Conservation (phyloP, 1,284 basidiomycete species). For the Cutaneotrichosporon sp. region DNA sequence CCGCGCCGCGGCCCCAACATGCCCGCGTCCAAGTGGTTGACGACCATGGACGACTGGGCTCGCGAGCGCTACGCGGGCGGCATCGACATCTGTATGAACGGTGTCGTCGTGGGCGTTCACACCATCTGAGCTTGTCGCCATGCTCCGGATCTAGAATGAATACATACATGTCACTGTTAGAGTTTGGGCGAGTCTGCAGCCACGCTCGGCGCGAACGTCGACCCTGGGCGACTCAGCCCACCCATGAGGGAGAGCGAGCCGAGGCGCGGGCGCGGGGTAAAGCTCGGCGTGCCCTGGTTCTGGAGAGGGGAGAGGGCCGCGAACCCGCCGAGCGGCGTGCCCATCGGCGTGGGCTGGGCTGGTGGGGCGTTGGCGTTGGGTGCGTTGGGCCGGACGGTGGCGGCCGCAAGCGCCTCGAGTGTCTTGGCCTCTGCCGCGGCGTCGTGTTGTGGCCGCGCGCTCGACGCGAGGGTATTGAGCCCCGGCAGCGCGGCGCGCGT, state of each 20-base stretch:
- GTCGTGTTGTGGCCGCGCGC: conserved; percentile 20
- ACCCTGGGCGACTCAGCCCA: background rate
- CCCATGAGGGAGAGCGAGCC: background rate
- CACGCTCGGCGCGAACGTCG: background rate
- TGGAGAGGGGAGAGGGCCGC: background rate
- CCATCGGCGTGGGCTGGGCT: background rate
- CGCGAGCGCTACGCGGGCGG: conserved; percentile 37
- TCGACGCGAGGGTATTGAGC: conserved; percentile 28
- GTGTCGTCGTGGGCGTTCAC: conserved; percentile 45
- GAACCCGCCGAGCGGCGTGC: background rate
- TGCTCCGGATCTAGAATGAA: background rate
- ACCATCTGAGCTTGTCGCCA: conserved; percentile 27
- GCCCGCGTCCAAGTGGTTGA: conserved; percentile 46
- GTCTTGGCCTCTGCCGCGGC: conserved; percentile 17
- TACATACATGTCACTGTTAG: conserved; percentile 7
- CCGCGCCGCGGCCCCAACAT: conserved; percentile 39
- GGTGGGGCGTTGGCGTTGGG: no score
- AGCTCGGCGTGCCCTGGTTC: background rate
- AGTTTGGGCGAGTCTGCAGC: conserved; percentile 6
- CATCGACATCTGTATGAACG: conserved; percentile 47
- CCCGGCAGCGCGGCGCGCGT: conserved; percentile 32
- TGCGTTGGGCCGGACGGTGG: conserved; percentile 7
- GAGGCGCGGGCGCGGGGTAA: background rate
- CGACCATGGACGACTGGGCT: conserved; percentile 47
- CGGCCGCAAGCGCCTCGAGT: conserved; percentile 17